Evolutionary conservation across 306 rosid species (phyloP), one percentile per base, ranked within the genome.

Genomic region (Acacia acuminata): DNA sequence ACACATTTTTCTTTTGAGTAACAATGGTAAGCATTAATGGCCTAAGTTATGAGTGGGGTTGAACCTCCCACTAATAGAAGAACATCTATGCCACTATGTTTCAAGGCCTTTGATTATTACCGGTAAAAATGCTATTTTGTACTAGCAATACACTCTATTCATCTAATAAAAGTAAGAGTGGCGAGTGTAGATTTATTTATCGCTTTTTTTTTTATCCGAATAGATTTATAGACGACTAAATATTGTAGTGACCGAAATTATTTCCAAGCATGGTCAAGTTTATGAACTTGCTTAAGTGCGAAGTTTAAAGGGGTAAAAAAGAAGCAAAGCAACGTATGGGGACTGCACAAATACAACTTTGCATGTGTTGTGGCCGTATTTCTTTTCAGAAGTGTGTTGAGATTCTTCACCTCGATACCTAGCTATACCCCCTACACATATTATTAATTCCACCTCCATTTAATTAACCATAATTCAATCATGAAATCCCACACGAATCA

Each of bases 261-360:
- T 17, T 51, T 17, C 22, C 8, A 17, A 17, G 22, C 22, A 36
- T 75, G 42, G 36, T 67, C 34, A 61, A 12, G 65, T 30, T 82
- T 47, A 22, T n/a, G 74, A 40, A 13, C 61, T 83, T 53, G 61
- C 84, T 82, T 84, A 73, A 75, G 51, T 69, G 25, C 82, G 66
- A 71, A 87, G 84, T 32, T 82, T 73, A 17, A 53, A 3, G 8
- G 24, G 22, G 10, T 8, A 8, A 20, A 19, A 58, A 69, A 65
- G 43, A 61, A 79, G 68, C 50, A 30, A 36, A 47, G 53, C 66
- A 43, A 22, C 0, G 5, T 6, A 38, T 6, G 8, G 8, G 42
- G 5, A 38, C 42, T 38, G 67, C 10, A 22, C 32, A 22, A 22
- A n/a, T 34, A 22, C 53, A 12, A 22, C 34, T 24, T 24, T 11